Evolutionary conservation across 2,329 filamentous ascomycete species (phyloP).

Genomic region (Colletotrichum sp.): DNA sequence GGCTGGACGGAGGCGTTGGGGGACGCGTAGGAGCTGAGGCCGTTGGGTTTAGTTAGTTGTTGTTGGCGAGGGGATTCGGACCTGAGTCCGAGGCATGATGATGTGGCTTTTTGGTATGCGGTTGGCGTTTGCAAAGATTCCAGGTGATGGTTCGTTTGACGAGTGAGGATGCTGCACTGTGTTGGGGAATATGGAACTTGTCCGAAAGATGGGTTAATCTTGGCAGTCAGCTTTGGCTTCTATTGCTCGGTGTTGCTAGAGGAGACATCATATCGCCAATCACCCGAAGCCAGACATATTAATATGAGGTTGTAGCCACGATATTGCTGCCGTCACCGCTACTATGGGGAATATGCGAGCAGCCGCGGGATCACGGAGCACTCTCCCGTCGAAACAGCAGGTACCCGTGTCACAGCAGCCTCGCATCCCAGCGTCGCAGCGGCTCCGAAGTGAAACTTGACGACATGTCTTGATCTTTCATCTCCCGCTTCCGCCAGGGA

Average conservation of each 20-base stretch:
- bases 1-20: neutral
- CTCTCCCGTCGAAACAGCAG: neutral
- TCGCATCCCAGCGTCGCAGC: neutral
- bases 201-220: neutral
- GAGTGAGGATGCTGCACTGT: neutral
- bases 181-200: neutral
- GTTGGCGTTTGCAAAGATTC: neutral
- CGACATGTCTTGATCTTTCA: neutral
- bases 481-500: neutral
- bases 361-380: neutral
- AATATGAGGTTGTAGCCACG: neutral
- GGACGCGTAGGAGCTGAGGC: neutral
- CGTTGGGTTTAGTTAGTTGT: neutral
- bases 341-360: neutral
- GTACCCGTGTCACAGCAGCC: neutral
- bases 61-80: neutral
- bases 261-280: neutral
- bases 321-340: neutral
- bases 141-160: neutral
- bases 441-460: neutral
- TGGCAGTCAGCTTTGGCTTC: neutral
- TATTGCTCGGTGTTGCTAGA: neutral
- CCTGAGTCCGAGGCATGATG: neutral
- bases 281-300: neutral
- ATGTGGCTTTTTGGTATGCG: neutral